Evolutionary conservation across 192 early-diverging fungal species (phyloP).

Genomic region (Coemansia sp.): DNA sequence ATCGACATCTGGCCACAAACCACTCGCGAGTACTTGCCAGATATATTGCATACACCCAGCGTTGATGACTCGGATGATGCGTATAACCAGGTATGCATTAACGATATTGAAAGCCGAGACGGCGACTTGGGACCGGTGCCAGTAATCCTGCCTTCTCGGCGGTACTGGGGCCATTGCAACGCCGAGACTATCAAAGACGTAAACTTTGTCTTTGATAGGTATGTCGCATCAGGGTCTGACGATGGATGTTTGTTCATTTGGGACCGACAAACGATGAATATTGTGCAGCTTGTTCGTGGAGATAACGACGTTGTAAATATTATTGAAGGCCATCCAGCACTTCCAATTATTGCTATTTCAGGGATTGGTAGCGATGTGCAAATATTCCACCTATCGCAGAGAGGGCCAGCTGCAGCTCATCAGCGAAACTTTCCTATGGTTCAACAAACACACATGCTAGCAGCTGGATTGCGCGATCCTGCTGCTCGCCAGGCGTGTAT

Average conservation of each 20-base stretch:
- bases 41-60: not conserved
- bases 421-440: conserved; percentile 38
- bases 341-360: conserved; percentile 62
- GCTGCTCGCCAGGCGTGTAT: conserved; percentile 10
- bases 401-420: conserved; percentile 33
- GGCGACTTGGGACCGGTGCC: conserved; percentile 9
- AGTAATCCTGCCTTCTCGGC: conserved; percentile 27
- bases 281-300: conserved; percentile 66
- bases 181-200: conserved; percentile 71
- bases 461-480: conserved; percentile 5
- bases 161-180: conserved; percentile 41
- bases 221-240: conserved; percentile 75
- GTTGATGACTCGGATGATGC: not conserved
- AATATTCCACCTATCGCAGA: conserved; percentile 58
- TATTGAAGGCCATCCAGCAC: conserved; percentile 59
- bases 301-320: conserved; percentile 65
- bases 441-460: conserved; percentile 12
- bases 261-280: conserved; percentile 59
- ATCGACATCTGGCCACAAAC: conserved; percentile 19
- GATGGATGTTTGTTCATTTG: conserved; percentile 71
- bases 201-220: conserved; percentile 67
- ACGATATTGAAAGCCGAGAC: not conserved
- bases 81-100: not conserved
- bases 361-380: conserved; percentile 77
- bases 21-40: conserved; percentile 25